Percentiles rank a stretch among this genome's conserved stretches.
Evolutionary conservation across 176 grass and related monocot species (phyloP).

Genomic region (Eremochloa ophiuroides): DNA sequence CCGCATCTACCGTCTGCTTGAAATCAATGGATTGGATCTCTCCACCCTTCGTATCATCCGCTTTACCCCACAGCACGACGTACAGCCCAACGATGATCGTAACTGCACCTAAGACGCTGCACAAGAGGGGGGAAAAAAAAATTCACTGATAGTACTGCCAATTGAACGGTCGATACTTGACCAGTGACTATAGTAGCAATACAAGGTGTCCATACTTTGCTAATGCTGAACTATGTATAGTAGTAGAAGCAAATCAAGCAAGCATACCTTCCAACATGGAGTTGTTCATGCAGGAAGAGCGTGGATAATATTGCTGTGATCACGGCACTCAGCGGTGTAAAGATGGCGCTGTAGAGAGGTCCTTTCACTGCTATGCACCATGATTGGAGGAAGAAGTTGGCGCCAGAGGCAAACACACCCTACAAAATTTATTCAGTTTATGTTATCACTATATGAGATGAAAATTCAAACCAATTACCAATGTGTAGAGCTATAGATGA

Average conservation of each 20-base stretch:
- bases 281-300: slow-evolving; percentile 42
- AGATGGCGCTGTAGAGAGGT: slow-evolving; percentile 60
- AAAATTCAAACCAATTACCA: not conserved
- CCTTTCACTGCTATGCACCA: slow-evolving; percentile 69
- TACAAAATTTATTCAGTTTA: not conserved
- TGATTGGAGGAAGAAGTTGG: slow-evolving; percentile 57
- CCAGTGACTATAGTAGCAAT: not conserved
- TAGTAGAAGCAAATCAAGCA: not conserved
- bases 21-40: not conserved
- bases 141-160: not conserved
- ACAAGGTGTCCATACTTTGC: not conserved
- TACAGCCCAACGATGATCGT: slow-evolving; percentile 42
- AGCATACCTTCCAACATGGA: slow-evolving; percentile 63
- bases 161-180: not conserved
- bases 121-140: not conserved
- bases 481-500: not conserved
- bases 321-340: slow-evolving; percentile 53
- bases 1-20: slow-evolving; percentile 1
- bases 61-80: slow-evolving; percentile 68
- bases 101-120: slow-evolving; percentile 56
- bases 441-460: not conserved
- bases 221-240: not conserved
- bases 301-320: slow-evolving; percentile 43
- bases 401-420: slow-evolving; percentile 63
- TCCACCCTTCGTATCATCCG: slow-evolving; percentile 13